Evolutionary conservation across 2,329 filamentous ascomycete genomes (phyloP), one percentile per base, ranked within the genome.

Genomic region (Neofusicoccum laricinum): DNA sequence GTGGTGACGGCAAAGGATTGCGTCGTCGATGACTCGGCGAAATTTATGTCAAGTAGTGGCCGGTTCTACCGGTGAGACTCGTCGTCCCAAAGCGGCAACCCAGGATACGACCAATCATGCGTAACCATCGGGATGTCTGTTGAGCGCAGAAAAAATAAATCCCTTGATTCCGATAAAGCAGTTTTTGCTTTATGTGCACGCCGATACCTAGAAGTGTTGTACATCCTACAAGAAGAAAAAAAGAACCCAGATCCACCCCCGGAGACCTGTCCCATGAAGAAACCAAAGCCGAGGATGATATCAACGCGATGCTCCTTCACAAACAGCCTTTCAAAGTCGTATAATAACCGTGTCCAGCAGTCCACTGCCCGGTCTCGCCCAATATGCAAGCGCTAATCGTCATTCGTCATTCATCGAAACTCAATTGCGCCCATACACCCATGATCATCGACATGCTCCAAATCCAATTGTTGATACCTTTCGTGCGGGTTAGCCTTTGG

Each of bases 391-490:
- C 53, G 61, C 55, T 62, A 63, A 38, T 67, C 66, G 51, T 67
- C 66, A 67, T 57, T 64, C 63, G 46, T 76, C 71, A 63, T 75
- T 90, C 81, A 94, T 78, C 90, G 86, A 76, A 98, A 97, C 79
- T 99, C 95, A 79, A 96, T 86, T 67, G 92, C 90, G 71, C 88
- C 87, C 76, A 90, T 91, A 78, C 92, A 95, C 64, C 94, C 93
- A 72, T 83, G 85, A 76, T 97, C 90, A 65, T 91, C 86, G 64
- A 97, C 90, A 77, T 97, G 93, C 77, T 92, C 91, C 71, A 99
- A 82, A 73, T 97, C 91, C 70, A 98, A 83, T 77, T 97, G 92
- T 79, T 99, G 95, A 76, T 94, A 96, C 72, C 92, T 96, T 69
- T 53, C 66, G 2, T 34, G 7, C 14, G 6, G 17, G 25, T 53